These are phyloP conservation scores for Sarcomyxa edulis DNA, from an alignment of 768 basidiomycete genomes.

Conservation along the genomic window DNA sequence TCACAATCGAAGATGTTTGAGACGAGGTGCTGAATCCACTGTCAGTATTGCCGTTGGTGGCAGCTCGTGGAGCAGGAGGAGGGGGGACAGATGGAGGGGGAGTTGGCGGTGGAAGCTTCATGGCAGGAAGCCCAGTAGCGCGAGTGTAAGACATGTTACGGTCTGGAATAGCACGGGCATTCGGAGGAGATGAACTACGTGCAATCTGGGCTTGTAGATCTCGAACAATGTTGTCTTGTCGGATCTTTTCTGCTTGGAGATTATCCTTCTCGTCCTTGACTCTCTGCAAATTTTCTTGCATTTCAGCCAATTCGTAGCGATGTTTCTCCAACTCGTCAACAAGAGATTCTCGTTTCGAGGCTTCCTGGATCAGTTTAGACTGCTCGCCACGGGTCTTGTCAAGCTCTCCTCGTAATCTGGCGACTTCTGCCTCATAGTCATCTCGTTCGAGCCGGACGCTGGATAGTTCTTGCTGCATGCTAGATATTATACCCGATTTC, in stretches of 20 bases:
- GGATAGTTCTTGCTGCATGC: conserved; percentile 46
- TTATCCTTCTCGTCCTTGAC: conserved; percentile 80
- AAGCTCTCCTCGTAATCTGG: conserved; percentile 53
- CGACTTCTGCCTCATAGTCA: conserved; percentile 40
- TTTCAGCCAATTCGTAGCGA: conserved; percentile 68
- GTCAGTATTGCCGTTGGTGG: conserved; percentile 36
- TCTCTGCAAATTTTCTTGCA: conserved; percentile 72
- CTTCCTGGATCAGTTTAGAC: conserved; percentile 60
- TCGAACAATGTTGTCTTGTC: conserved; percentile 62
- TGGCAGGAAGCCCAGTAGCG: conserved; percentile 53
- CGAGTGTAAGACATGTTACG: conserved; percentile 53
- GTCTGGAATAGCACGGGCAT: conserved; percentile 44
- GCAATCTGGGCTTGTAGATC: conserved; percentile 75
- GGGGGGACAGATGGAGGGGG: conserved; percentile 87
- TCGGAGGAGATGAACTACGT: conserved; percentile 55
- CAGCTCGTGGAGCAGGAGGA: conserved; percentile 63
- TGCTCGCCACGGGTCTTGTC: conserved; percentile 54
- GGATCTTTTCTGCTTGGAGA: conserved; percentile 66
- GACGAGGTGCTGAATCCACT: conserved; percentile 56
- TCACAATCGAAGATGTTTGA: conserved; percentile 47
- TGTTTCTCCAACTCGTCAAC: conserved; percentile 73
- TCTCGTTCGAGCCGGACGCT: conserved; percentile 38
- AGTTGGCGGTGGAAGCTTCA: conserved; percentile 82
- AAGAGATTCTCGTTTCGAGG: conserved; percentile 70
- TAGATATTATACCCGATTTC: conserved; percentile 40